phyloP scores from a whole-genome alignment of 495 filamentous ascomycete genomes.

The Penicillium robsamsonii region DNA sequence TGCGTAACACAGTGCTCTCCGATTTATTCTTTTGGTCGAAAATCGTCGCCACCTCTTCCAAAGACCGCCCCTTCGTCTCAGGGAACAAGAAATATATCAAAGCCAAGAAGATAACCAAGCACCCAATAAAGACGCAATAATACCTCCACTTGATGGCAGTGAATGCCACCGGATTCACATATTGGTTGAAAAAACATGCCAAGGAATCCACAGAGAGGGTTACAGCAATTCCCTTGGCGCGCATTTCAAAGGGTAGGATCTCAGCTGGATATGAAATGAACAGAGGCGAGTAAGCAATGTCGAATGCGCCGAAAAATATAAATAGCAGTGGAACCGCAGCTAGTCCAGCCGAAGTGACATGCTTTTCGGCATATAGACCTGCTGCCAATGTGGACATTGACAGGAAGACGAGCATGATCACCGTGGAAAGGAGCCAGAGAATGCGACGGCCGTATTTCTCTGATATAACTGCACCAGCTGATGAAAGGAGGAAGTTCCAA shows the following conservation, averaged over 20 bases:
- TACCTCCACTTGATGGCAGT: conserved; percentile 52
- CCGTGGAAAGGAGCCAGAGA: conserved; percentile 54
- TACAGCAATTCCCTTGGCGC: conserved; percentile 70
- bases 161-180: conserved; percentile 58
- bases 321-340: conserved; percentile 60
- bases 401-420: conserved; percentile 55
- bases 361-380: conserved; percentile 48
- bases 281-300: conserved; percentile 58
- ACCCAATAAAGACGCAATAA: conserved; percentile 59
- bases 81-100: conserved; percentile 66
- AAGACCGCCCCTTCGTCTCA: conserved; percentile 63
- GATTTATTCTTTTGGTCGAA: conserved; percentile 40
- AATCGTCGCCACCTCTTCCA: conserved; percentile 62
- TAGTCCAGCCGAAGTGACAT: conserved; percentile 46
- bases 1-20: no score
- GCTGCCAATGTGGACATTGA: conserved; percentile 54
- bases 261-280: conserved; percentile 64
- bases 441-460: conserved; percentile 58
- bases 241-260: conserved; percentile 64
- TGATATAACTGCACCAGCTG: conserved; percentile 53
- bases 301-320: conserved; percentile 55
- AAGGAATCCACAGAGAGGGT: conserved; percentile 58
- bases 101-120: conserved; percentile 52
- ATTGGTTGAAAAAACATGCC: conserved; percentile 56
- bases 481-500: conserved; percentile 27